Base-by-base conservation (phyloP, 2,329 filamentous ascomycete genomes). In the Aspergillus tamarii region DNA sequence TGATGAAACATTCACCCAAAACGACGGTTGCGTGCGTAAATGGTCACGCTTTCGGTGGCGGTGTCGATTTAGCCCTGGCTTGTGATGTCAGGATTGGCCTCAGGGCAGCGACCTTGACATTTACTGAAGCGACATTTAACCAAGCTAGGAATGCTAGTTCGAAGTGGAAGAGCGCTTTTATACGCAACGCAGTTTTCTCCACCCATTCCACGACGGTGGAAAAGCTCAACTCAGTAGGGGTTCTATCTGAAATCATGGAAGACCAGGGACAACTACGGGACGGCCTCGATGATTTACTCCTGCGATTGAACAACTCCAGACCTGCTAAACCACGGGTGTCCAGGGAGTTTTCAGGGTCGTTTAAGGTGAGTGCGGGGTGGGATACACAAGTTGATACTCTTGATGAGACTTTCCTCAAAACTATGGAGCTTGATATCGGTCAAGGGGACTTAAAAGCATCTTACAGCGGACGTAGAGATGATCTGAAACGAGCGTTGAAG, bases 31-130 rank as follows among this genome's bases (percentile, higher is more conserved):
- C 55, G 1, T 57, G 60, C 12, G 21, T 62, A 21, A 62, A 62
- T 45, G 60, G 60, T 1, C 45, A 55, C 7, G 60, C 60, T 8
- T 62, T 62, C 28, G 60, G 60, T 28, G 55, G 41, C 11, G 60
- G 60, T 11, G 60, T 62, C 4, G 55, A 46, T n/a, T 19, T 62
- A 5, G 60, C 55, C 0, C 46, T 62, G 19, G 46, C 55, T 26
- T 62, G 60, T 41, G 56, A 62, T 19, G 34, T 55, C 3, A 30
- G 55, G 14, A 21, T 62, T 8, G 32, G 55, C 30, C 39, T 62
- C 8, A 48, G 46, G 16, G n/a, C 48, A 6, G 55, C 61, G 3
- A 55, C 61, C 8, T 55, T 62, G 36, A 62, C 56, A 3, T 28
- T 56, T 21, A 48, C 48, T 21, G 58, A 60, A 30, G 58, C 58